phyloP scores from a whole-genome alignment of 108 stramenopile genomes.

The Aurantiochytrium sp. region DNA sequence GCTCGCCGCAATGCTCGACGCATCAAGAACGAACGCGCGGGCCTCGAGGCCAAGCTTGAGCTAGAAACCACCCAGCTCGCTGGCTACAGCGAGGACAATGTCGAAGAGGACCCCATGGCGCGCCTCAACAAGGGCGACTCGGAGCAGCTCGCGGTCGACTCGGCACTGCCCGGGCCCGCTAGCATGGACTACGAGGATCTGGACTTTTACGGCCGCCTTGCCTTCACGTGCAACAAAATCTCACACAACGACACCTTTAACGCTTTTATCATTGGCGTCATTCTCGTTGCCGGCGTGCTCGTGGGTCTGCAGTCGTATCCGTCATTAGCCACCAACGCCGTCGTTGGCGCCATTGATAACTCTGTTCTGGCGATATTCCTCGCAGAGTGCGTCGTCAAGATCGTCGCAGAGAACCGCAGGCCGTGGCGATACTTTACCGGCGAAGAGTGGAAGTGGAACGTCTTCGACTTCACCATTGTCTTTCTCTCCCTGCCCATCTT shows the following conservation, averaged over 20 bases:
- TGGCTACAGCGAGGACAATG: neutral
- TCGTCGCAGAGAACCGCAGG: slow-evolving; percentile 37
- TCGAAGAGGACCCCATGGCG: neutral
- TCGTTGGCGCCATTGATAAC: neutral
- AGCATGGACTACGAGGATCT: no score
- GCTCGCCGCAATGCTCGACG: neutral
- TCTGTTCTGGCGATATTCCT: slow-evolving; percentile 27
- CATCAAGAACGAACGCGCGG: neutral
- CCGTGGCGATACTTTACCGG: slow-evolving; percentile 43
- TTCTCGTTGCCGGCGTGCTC: slow-evolving; percentile 47
- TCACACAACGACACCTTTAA: neutral
- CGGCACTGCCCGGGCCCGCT: no score
- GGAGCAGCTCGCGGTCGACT: neutral
- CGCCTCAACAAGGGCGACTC: neutral
- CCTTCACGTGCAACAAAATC: neutral
- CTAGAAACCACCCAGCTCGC: neutral
- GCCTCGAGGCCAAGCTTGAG: neutral
- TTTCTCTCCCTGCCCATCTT: slow-evolving; percentile 31
- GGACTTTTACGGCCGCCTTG: neutral
- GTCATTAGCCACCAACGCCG: neutral
- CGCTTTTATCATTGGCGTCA: slow-evolving; percentile 31
- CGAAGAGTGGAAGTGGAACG: slow-evolving; percentile 47
- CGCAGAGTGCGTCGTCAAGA: slow-evolving; percentile 40
- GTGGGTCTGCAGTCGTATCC: slow-evolving; percentile 50
- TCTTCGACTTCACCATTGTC: slow-evolving; percentile 44